Evolutionary conservation across 768 basidiomycete genomes (phyloP), one percentile per base, ranked within the genome.

Genomic region (Porpolomopsis calyptriformis): DNA sequence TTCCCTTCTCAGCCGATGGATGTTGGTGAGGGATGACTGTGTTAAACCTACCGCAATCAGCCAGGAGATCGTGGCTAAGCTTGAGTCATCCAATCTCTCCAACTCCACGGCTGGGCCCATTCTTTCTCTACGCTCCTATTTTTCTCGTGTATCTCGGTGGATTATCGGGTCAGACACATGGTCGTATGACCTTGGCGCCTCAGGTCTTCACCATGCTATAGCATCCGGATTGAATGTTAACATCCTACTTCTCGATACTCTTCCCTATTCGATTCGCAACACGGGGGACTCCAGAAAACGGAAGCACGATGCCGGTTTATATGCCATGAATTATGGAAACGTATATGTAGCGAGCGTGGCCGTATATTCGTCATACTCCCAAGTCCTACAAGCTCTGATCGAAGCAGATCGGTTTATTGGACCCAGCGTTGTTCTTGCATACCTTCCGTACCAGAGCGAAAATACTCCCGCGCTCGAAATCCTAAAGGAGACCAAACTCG

Each of bases 101-200:
- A 67, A 72, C 48, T 60, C 72, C 4, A 63, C 72, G 7, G 77
- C 74, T 4, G 64, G 77, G 33, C 71, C 71, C 23, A 72, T 88
- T 37, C 71, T 89, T 29, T 56, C 72, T 12, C 67, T 85, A 9
- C 72, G 72, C 33, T 64, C 75, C 16, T 76, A 81, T 53, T 77
- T 96, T 54, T 67, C 76, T 34, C 68, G 79, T 6, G 70, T 70
- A 29, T 91, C 88, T 5, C 74, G 87, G 48, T 99, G 96, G 96
- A 98, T 99, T 63, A 85, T 99, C 54, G 92, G 94, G 16, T 97
- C 93, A 16, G 96, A 99, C 60, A 86, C 89, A 0, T 98, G 96
- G 96, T 85, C 93, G 0, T 90, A 96, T 60, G 96, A 98, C 64
- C 78, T 98, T 34, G 96, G 94, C 34, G 79, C 90, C 2, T 94